phyloP scores from a whole-genome alignment of 768 basidiomycete species.

The Suillus bovinus region DNA sequence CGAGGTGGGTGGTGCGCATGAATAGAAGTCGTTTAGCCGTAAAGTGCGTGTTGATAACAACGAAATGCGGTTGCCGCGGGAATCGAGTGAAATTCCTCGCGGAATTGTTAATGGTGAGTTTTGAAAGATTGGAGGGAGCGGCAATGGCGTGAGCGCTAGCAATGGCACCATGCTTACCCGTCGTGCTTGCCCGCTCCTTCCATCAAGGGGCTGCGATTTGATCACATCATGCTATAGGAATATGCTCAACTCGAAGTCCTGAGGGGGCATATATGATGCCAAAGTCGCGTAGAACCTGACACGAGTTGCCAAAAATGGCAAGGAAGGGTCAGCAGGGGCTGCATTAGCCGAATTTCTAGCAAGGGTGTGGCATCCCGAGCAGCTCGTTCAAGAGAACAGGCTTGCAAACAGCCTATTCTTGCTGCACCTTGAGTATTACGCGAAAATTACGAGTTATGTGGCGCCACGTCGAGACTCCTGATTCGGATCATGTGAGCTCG shows the following conservation, averaged over 20 bases:
- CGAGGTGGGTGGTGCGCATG: neutral
- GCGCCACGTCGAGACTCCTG: neutral
- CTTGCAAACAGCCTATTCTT: slow-evolving; percentile 4
- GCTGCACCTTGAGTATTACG: slow-evolving; percentile 11
- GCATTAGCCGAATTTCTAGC: neutral
- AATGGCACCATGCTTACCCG: neutral
- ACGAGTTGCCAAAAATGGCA: neutral
- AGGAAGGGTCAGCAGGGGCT: neutral
- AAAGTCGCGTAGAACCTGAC: neutral
- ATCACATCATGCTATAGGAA: neutral
- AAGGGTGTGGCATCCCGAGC: neutral
- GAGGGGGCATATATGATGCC: neutral
- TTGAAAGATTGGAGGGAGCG: neutral
- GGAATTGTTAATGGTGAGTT: neutral
- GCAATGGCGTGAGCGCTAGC: neutral
- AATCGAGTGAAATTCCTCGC: neutral
- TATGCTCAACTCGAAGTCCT: neutral
- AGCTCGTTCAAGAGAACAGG: neutral
- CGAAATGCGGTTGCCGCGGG: neutral
- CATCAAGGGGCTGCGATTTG: neutral
- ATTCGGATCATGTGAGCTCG: neutral
- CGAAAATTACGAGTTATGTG: slow-evolving; percentile 12
- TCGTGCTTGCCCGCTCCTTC: neutral
- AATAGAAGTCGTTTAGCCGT: neutral
- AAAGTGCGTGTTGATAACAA: neutral